Conservation (phyloP, 192 early-diverging fungal species). For the Entophlyctis luteolus region DNA sequence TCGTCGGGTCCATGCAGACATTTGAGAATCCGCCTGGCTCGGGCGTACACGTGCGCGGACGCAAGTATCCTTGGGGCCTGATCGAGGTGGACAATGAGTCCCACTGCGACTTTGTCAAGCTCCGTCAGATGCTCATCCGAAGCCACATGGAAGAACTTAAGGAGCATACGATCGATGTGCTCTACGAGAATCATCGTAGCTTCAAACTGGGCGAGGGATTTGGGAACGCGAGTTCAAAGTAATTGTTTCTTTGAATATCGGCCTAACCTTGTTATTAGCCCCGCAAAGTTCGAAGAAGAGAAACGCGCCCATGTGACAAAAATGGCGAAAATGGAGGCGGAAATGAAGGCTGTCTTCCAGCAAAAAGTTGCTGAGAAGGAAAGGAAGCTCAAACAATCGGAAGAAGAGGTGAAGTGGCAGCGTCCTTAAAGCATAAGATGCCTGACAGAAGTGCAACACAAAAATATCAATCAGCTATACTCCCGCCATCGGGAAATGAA, state of each 20-base stretch:
- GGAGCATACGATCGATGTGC: conserved; percentile 58
- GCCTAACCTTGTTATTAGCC: conserved; percentile 9
- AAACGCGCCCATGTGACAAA: conserved; percentile 86
- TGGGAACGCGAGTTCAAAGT: background rate
- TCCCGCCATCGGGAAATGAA: conserved; percentile 99
- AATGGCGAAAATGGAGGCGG: conserved; percentile 96
- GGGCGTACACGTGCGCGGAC: conserved; percentile 53
- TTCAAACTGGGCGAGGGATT: conserved; percentile 44
- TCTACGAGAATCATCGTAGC: conserved; percentile 60
- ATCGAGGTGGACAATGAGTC: conserved; percentile 61
- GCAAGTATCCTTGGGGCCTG: conserved; percentile 64
- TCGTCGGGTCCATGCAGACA: conserved; percentile 57
- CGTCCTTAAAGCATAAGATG: too few species aligned
- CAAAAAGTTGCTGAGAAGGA: conserved; percentile 99
- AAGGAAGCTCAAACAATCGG: conserved; percentile 93
- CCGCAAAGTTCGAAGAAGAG: conserved; percentile 87
- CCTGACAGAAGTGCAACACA: too few species aligned
- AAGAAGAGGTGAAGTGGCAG: conserved; percentile 65
- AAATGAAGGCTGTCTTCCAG: conserved; percentile 99
- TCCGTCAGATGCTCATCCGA: conserved; percentile 60
- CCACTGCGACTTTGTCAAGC: conserved; percentile 62
- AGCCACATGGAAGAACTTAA: conserved; percentile 77
- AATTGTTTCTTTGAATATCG: background rate
- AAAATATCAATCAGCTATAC: conserved; percentile 72
- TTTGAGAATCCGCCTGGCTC: conserved; percentile 50